phyloP scores from a whole-genome alignment of 1,284 basidiomycete genomes.

The Cerioporus squamosus region DNA sequence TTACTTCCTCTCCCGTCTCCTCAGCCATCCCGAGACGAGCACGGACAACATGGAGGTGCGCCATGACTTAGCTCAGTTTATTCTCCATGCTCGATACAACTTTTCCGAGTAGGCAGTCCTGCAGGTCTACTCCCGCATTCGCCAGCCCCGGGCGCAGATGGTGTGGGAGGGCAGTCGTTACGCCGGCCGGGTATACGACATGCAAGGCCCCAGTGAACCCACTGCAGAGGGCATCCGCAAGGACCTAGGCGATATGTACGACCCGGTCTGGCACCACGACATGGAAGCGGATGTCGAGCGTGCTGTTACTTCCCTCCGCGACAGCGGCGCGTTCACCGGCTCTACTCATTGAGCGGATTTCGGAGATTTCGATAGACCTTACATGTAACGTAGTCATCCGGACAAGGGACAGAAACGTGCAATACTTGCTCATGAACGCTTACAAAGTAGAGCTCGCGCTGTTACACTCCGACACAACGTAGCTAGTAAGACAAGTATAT shows the following conservation, averaged over 20 bases:
- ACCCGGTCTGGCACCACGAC: conserved; percentile 54
- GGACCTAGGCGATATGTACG: conserved; percentile 45
- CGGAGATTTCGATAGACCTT: too few relatives aligned
- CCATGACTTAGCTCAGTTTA: neutral
- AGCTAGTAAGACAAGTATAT: too few relatives aligned
- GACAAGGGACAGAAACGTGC: too few relatives aligned
- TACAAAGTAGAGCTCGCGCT: too few relatives aligned
- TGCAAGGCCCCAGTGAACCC: conserved; percentile 25
- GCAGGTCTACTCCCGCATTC: conserved; percentile 46
- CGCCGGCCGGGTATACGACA: conserved; percentile 41
- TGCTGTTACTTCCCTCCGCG: conserved; percentile 38
- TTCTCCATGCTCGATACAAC: neutral
- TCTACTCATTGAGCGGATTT: too few relatives aligned
- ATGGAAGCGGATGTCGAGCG: conserved; percentile 41
- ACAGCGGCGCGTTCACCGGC: conserved; percentile 11
- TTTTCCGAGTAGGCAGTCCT: conserved; percentile 41
- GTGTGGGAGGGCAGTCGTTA: conserved; percentile 44
- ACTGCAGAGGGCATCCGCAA: conserved; percentile 25
- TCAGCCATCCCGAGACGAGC: conserved; percentile 49
- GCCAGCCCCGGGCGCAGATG: conserved; percentile 52
- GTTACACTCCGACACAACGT: too few relatives aligned
- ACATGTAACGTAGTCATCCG: too few relatives aligned
- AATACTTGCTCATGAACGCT: too few relatives aligned
- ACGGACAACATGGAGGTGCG: conserved; percentile 51
- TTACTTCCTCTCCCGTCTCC: conserved; percentile 51